Conservation (phyloP, 768 basidiomycete species). For the Leucocoprinus sp. region DNA sequence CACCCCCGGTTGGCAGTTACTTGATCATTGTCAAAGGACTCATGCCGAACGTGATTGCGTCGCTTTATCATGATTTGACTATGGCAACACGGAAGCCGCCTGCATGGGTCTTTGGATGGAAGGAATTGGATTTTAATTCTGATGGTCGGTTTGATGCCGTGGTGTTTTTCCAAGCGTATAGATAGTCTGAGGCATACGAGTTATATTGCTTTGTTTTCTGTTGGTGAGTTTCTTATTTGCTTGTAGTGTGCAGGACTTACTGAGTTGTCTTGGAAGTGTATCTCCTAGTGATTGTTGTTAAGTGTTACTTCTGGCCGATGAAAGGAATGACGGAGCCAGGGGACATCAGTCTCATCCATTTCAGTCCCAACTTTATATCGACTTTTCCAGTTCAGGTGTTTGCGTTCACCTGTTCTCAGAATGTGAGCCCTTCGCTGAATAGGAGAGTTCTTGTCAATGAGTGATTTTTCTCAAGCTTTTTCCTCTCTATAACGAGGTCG, state of each 20-base stretch:
- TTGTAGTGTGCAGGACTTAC: background rate
- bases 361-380: constrained; percentile 70
- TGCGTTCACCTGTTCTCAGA: constrained; percentile 89
- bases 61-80: constrained; percentile 73
- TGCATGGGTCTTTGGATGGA: constrained; percentile 65
- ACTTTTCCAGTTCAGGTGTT: constrained; percentile 93
- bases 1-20: constrained; percentile 56
- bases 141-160: constrained; percentile 70
- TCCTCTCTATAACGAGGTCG: constrained; percentile 89
- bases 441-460: background rate
- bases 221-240: constrained; percentile 46
- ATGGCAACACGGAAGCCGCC: constrained; percentile 60
- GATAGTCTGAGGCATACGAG: constrained; percentile 87
- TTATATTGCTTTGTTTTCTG: constrained; percentile 85
- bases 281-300: constrained; percentile 70
- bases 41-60: constrained; percentile 83
- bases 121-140: constrained; percentile 77
- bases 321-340: constrained; percentile 56
- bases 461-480: constrained; percentile 54
- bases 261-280: constrained; percentile 41
- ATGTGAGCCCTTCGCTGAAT: constrained; percentile 40
- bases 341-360: constrained; percentile 61
- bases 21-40: constrained; percentile 89
- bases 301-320: constrained; percentile 70
- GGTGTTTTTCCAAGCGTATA: constrained; percentile 75